Base-by-base conservation (phyloP, 805 yeast genomes). In the Debaryomyces tyrocola region DNA sequence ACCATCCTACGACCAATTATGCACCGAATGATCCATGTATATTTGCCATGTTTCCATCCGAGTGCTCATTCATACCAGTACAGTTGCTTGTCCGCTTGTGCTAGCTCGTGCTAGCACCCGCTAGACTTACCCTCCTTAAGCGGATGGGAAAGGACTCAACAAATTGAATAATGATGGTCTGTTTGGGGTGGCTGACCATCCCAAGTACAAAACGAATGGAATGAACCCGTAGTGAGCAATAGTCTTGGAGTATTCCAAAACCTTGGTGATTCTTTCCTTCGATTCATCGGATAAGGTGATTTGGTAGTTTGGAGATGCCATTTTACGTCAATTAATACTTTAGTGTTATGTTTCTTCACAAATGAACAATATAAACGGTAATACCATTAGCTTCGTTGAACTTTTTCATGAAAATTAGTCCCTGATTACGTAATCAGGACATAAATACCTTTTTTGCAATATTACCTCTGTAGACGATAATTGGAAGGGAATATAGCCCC, bases 191-290 rank as follows among this genome's bases (percentile, higher is more conserved):
- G 88, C 82, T 41, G 73, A 64, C 75, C 75, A 73, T 17, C 77
- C 99, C 58, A 94, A 75, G 77, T 94, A 94, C 63, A 94, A 76
- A 55, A 94, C 85, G 64, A 94, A 87, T 47, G 99, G 99, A 60
- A 94, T 85, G 89, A 96, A 94, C 40, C 98, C 97, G 70, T 90
- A 94, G 72, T 95, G 99, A 48, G 92, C 87, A 60, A 86, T 79
- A 44, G 89, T 87, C 65, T 90, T 88, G 54, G 96, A 83, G 58
- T 89, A 77, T 58, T 87, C 95, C 56, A 90, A 73, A 53, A 91
- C 73, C 67, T 85, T 89, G 66, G 84, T 73, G 68, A 94, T 80
- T 74, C 98, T 90, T 75, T 94, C 99, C 80, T 87, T 70, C 44
- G 72, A 65, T 58, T 73, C 77, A 59, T 71, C 77, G 29, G 77